Percentiles rank a stretch among this genome's conserved stretches.
phyloP scores from a whole-genome alignment of 768 basidiomycete species.

The Rhizopogon vulgaris region DNA sequence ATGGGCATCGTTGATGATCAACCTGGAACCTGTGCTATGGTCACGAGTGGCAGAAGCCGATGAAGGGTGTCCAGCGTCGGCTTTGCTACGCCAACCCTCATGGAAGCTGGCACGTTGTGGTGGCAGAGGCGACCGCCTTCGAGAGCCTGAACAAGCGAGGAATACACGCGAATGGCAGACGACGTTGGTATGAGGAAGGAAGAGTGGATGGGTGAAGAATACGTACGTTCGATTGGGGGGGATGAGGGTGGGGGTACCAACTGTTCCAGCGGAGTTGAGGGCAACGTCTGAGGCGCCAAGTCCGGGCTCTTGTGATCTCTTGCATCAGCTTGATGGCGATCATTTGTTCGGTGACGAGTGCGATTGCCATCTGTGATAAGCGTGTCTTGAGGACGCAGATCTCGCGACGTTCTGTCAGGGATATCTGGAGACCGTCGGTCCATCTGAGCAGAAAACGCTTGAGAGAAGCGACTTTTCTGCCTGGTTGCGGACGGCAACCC shows the following conservation, averaged over 20 bases:
- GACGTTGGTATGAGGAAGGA: constrained; percentile 23
- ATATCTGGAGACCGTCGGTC: constrained; percentile 9
- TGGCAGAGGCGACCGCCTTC: constrained; percentile 32
- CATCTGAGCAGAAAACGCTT: constrained; percentile 8
- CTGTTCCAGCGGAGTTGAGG: constrained; percentile 7
- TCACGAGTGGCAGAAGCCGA: constrained; percentile 7
- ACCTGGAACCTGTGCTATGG: constrained; percentile 1
- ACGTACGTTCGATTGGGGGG: constrained; percentile 33
- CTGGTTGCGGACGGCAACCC: constrained; percentile 1
- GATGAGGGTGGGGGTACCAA: constrained; percentile 14
- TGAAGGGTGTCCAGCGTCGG: background rate
- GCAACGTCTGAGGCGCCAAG: background rate
- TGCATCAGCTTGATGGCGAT: constrained; percentile 5
- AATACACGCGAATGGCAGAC: constrained; percentile 15
- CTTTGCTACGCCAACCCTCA: constrained; percentile 11
- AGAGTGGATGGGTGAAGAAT: constrained; percentile 21
- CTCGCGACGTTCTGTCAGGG: constrained; percentile 12
- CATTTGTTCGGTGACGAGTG: constrained; percentile 12
- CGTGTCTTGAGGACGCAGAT: constrained; percentile 15
- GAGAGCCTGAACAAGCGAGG: constrained; percentile 21
- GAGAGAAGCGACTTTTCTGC: constrained; percentile 19
- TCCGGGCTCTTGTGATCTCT: background rate
- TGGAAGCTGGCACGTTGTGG: constrained; percentile 28
- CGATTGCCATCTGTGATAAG: constrained; percentile 12
- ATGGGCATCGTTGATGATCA: background rate